Percentiles rank a stretch among this genome's conserved stretches.
phyloP scores from a whole-genome alignment of 2,329 filamentous ascomycete species.

The Clarireedia hainanense region DNA sequence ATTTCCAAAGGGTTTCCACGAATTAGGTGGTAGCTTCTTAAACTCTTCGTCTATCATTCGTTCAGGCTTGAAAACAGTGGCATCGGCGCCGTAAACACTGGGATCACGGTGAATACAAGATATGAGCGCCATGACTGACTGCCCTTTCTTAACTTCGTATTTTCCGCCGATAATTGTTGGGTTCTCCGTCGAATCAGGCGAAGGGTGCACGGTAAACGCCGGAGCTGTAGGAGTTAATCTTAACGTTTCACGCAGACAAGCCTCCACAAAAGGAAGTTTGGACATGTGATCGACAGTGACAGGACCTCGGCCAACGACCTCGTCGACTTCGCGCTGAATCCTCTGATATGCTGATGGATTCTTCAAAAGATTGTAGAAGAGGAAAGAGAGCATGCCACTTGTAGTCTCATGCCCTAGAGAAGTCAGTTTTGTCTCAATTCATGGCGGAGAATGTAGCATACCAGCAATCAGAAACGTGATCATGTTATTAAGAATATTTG shows the following conservation, averaged over 20 bases:
- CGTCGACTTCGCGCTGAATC: slow-evolving; percentile 45
- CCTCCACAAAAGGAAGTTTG: slow-evolving; percentile 56
- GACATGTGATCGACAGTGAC: slow-evolving; percentile 40
- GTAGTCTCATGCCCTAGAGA: slow-evolving; percentile 58
- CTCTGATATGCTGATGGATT: slow-evolving; percentile 38
- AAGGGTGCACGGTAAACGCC: slow-evolving; percentile 41
- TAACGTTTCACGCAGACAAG: slow-evolving; percentile 58
- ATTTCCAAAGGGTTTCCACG: slow-evolving; percentile 71
- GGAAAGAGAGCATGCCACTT: slow-evolving; percentile 42
- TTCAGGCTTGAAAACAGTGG: slow-evolving; percentile 59
- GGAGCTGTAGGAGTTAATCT: slow-evolving; percentile 35
- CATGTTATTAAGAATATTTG: slow-evolving; percentile 60
- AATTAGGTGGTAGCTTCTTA: slow-evolving; percentile 52
- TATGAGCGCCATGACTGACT: slow-evolving; percentile 32
- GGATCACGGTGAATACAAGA: slow-evolving; percentile 48
- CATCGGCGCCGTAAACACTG: slow-evolving; percentile 56
- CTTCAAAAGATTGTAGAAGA: slow-evolving; percentile 44
- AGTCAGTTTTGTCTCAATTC: slow-evolving; percentile 35
- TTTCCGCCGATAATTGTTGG: slow-evolving; percentile 31
- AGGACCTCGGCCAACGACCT: slow-evolving; percentile 39
- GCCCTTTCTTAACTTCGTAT: slow-evolving; percentile 37
- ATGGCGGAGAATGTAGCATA: slow-evolving; percentile 29
- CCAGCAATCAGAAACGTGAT: slow-evolving; percentile 56
- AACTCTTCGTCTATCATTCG: slow-evolving; percentile 66
- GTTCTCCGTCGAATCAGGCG: slow-evolving; percentile 29